phyloP scores from a whole-genome alignment of 108 stramenopile genomes.

The Fragilaria radians region DNA sequence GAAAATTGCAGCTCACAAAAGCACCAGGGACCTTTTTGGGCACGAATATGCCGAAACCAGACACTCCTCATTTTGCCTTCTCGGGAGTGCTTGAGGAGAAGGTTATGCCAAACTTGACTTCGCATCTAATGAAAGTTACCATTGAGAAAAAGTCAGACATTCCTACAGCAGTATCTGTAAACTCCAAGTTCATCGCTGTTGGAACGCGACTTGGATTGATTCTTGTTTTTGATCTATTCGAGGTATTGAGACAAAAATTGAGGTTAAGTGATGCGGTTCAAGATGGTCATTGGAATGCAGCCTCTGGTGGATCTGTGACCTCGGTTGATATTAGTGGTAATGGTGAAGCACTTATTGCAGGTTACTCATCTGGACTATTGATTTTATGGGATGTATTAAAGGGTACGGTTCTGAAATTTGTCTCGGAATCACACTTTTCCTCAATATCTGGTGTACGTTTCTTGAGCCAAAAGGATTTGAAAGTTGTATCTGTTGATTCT shows the following conservation, averaged over 20 bases:
- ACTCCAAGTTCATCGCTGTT: constrained; percentile 82
- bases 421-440: constrained; percentile 42
- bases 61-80: constrained; percentile 28
- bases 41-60: background rate
- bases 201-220: constrained; percentile 72
- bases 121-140: background rate
- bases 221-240: constrained; percentile 83
- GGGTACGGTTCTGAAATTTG: constrained; percentile 39
- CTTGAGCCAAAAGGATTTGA: constrained; percentile 32
- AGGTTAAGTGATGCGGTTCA: constrained; percentile 4
- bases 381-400: constrained; percentile 83
- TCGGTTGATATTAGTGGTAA: constrained; percentile 66
- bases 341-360: constrained; percentile 64
- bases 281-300: constrained; percentile 11
- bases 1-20: constrained; percentile 2
- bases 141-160: constrained; percentile 16
- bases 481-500: constrained; percentile 73
- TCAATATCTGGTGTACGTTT: constrained; percentile 64
- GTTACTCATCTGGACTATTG: constrained; percentile 62
- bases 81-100: constrained; percentile 48
- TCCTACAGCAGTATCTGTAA: constrained; percentile 73
- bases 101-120: constrained; percentile 12
- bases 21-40: background rate
- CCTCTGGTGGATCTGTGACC: constrained; percentile 51
- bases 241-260: constrained; percentile 67